These are phyloP conservation scores for Scheffersomyces segobiensis DNA, from an alignment of 1,139 yeast genomes.

Conservation along the genomic window DNA sequence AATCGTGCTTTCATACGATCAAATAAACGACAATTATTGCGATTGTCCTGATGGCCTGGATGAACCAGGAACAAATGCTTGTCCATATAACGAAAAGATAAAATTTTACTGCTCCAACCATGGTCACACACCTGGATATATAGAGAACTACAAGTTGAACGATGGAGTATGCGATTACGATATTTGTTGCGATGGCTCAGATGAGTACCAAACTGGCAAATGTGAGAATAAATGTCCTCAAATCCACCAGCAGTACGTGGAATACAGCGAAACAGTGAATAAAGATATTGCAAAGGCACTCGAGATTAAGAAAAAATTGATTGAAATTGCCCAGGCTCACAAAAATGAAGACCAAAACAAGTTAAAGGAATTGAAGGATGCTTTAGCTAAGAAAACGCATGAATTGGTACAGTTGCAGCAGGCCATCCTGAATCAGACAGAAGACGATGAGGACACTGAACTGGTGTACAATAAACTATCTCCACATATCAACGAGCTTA, in stretches of 20 bases:
- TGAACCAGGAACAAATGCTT: slow-evolving; percentile 95
- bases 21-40: slow-evolving; percentile 85
- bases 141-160: slow-evolving; percentile 65
- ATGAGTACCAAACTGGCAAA: slow-evolving; percentile 53
- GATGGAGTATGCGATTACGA: slow-evolving; percentile 95
- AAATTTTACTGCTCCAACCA: slow-evolving; percentile 74
- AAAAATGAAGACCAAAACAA: slow-evolving; percentile 16
- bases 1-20: slow-evolving; percentile 55
- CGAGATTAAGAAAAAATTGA: slow-evolving; percentile 17
- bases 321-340: slow-evolving; percentile 7
- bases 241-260: slow-evolving; percentile 31
- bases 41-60: slow-evolving; percentile 99
- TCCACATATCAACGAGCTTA: slow-evolving; percentile 14
- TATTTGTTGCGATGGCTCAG: slow-evolving; percentile 92
- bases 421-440: slow-evolving; percentile 10
- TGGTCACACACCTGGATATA: slow-evolving; percentile 61
- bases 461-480: slow-evolving; percentile 20
- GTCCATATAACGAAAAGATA: slow-evolving; percentile 44
- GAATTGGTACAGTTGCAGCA: slow-evolving; percentile 14
- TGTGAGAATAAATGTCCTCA: slow-evolving; percentile 65
- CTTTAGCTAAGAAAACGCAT: slow-evolving; percentile 28
- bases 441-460: slow-evolving; percentile 9
- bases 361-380: slow-evolving; percentile 22
- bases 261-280: slow-evolving; percentile 15
- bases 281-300: slow-evolving; percentile 25